Conservation (phyloP, 2,329 filamentous ascomycete species). For the Neocatenulostroma microsporum region DNA sequence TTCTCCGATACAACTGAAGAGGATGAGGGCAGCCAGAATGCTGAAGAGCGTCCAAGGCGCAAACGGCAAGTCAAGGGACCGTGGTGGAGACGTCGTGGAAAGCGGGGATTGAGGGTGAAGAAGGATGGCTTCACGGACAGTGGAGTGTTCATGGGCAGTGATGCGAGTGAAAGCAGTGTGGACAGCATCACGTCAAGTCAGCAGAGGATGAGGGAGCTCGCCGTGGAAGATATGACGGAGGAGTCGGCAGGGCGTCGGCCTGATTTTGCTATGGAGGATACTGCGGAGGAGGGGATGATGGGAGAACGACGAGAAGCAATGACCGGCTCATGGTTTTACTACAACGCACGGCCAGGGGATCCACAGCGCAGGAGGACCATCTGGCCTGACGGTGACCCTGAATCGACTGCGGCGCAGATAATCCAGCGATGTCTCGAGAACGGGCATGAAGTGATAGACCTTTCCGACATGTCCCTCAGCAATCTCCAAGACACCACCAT, state of each 20-base stretch:
- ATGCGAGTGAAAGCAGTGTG: slow-evolving; percentile 37
- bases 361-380: not conserved
- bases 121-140: slow-evolving; percentile 57
- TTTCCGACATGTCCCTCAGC: slow-evolving; percentile 49
- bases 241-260: not conserved
- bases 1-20: slow-evolving; percentile 65
- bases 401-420: slow-evolving; percentile 17
- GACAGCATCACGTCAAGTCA: slow-evolving; percentile 10
- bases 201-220: slow-evolving; percentile 8
- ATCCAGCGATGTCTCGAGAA: slow-evolving; percentile 39
- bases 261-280: not conserved
- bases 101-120: slow-evolving; percentile 16
- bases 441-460: slow-evolving; percentile 53
- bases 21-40: slow-evolving; percentile 37
- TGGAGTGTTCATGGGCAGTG: slow-evolving; percentile 61
- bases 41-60: slow-evolving; percentile 47
- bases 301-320: too few relatives aligned
- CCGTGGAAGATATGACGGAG: slow-evolving; percentile 4
- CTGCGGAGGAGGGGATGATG: too few relatives aligned
- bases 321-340: too few relatives aligned
- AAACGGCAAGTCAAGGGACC: slow-evolving; percentile 59
- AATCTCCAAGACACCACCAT: slow-evolving; percentile 51
- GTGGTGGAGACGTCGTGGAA: slow-evolving; percentile 49
- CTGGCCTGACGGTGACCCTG: too few relatives aligned
- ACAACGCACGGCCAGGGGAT: too few relatives aligned